Evolutionary conservation across 805 yeast species (phyloP).

Genomic region (Saccharomyces kudriavzevii): DNA sequence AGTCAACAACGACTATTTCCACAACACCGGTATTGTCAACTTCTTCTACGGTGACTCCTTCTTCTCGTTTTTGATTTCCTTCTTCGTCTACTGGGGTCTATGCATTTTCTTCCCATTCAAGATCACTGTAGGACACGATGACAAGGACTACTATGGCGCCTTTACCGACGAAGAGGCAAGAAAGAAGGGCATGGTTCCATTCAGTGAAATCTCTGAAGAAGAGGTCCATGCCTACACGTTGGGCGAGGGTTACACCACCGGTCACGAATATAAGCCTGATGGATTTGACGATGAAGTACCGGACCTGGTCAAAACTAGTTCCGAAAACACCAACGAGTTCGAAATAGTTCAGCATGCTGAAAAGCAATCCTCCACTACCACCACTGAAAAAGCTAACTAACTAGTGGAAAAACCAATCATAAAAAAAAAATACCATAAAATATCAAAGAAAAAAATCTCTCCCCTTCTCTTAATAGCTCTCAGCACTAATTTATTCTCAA

Average conservation of each 20-base stretch:
- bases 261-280: not conserved
- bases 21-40: constrained; percentile 33
- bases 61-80: constrained; percentile 36
- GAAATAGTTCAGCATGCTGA: not conserved
- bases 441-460: not conserved
- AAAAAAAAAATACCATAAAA: not conserved
- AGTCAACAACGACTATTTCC: constrained; percentile 25
- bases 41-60: constrained; percentile 39
- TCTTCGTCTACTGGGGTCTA: constrained; percentile 31
- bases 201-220: constrained; percentile 22
- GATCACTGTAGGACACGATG: constrained; percentile 32
- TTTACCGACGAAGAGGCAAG: constrained; percentile 32
- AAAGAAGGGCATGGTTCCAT: constrained; percentile 29
- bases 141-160: constrained; percentile 34
- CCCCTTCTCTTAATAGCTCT: not conserved
- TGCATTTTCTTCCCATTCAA: constrained; percentile 33
- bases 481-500: not conserved
- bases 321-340: not conserved
- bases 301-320: not conserved
- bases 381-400: not conserved
- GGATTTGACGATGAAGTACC: not conserved
- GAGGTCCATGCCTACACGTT: constrained; percentile 12
- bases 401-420: not conserved
- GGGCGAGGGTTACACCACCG: constrained; percentile 12
- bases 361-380: not conserved